These are phyloP conservation scores for Apiotrichum montevideense DNA, from an alignment of 1,284 basidiomycete species.

Conservation along the genomic window DNA sequence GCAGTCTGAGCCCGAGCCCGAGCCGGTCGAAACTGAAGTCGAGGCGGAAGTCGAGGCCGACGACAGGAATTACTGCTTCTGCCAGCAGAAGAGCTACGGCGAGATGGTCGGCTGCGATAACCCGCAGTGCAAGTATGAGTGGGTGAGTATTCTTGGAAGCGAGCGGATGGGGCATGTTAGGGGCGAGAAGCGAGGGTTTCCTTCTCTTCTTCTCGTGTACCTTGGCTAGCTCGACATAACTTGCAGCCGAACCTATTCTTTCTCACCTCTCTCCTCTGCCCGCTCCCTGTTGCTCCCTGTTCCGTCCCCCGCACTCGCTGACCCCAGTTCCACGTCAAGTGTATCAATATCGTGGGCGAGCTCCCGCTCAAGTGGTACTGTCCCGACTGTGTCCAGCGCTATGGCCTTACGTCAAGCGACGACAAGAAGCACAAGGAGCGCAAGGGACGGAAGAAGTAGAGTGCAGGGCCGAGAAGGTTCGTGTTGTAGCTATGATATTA, in stretches of 20 bases:
- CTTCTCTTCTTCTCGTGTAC: too few species aligned
- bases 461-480: not conserved
- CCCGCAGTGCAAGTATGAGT: constrained; percentile 74
- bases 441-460: constrained; percentile 30
- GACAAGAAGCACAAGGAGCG: constrained; percentile 26
- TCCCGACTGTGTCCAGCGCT: constrained; percentile 49
- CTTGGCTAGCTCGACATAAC: too few species aligned
- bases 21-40: constrained; percentile 25
- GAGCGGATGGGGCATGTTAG: too few species aligned
- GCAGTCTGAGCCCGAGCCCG: constrained; percentile 10
- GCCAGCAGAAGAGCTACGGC: constrained; percentile 77
- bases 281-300: too few species aligned
- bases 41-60: constrained; percentile 31
- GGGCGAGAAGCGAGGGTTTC: too few species aligned
- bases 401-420: constrained; percentile 30
- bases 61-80: constrained; percentile 77
- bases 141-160: constrained; percentile 56
- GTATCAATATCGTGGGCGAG: constrained; percentile 63
- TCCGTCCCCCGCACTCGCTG: not conserved
- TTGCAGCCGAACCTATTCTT: too few species aligned
- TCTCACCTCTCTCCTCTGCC: too few species aligned
- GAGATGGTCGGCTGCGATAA: constrained; percentile 96
- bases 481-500: not conserved
- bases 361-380: constrained; percentile 78
- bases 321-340: constrained; percentile 73